Conservation (phyloP, 306 rosid species). For the Glycyrrhiza uralensis region DNA sequence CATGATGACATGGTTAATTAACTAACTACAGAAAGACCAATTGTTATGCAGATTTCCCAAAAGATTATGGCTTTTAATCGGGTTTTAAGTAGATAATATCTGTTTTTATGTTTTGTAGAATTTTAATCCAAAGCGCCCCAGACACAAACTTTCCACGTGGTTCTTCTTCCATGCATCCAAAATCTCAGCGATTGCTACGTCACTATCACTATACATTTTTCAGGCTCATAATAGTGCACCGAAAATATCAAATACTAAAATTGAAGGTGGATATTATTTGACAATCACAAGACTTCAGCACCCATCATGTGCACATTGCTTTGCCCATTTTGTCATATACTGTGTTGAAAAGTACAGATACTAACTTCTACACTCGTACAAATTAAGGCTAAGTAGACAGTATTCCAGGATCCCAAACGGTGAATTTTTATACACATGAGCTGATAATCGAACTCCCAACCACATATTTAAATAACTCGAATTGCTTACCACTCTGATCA, state of each 20-base stretch:
- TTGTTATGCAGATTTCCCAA: not conserved
- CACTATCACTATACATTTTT: too few relatives aligned
- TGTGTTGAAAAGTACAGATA: constrained; percentile 8
- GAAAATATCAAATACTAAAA: not conserved
- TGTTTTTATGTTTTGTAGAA: too few relatives aligned
- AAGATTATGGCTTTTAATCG: not conserved
- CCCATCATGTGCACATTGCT: not conserved
- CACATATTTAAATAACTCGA: too few relatives aligned
- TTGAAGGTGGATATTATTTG: not conserved
- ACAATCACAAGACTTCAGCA: not conserved
- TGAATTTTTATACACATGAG: too few relatives aligned
- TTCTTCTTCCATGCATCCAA: not conserved
- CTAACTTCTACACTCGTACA: not conserved
- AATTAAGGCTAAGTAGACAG: not conserved
- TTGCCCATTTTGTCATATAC: constrained; percentile 25
- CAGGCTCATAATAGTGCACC: not conserved
- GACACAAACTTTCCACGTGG: constrained; percentile 8
- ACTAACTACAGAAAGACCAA: not conserved
- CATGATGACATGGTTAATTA: too few relatives aligned
- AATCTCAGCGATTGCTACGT: not conserved
- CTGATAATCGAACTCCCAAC: too few relatives aligned
- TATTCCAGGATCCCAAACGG: too few relatives aligned
- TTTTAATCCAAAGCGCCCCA: too few relatives aligned
- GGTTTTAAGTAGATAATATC: too few relatives aligned
- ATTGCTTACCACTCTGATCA: too few relatives aligned